Evolutionary conservation across 2,329 filamentous ascomycete species (phyloP), one percentile per base, ranked within the genome.

Genomic region (Penicillium sp.): DNA sequence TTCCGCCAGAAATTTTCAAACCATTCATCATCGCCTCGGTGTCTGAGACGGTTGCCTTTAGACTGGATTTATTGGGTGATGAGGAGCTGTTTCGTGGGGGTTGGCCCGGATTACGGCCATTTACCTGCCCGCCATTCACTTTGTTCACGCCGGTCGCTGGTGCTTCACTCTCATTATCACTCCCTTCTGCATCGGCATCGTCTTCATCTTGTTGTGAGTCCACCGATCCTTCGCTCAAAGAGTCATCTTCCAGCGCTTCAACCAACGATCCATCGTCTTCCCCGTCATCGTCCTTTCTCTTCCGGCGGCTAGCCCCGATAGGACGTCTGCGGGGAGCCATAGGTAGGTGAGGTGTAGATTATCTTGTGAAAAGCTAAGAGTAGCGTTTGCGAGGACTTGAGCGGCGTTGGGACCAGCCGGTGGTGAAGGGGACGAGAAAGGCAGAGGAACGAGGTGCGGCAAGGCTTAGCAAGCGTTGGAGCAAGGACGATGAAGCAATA

Each of bases 21-120:
- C 76, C 77, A 41, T 77, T 77, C 64, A 79, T 65, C 76, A 80
- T 80, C 14, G 71, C 70, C 48, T 78, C 71, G 2, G 77, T 80
- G 54, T 81, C 77, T 27, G 71, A 67, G 18, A 70, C 62, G 2
- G 68, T 60, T 32, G 67, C 44, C 44, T 56, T 50, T 52, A 62
- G 50, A 9, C 48, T 47, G 52, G 50, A 56, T 48, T 60, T 66
- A 40, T 41, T 52, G 33, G 52, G 51, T 17, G 55, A 56, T 32
- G 44, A 37, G 33, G 64, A 61, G 45, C 66, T 69, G 33, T 39
- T 47, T 33, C 59, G 52, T 42, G 59, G 64, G 39, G 50, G 51
- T 42, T 60, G 48, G 18, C 55, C 32, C 38, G 44, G 48, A 48
- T 55, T 45, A 48, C 64, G 44, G 34, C 57, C 54, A 38, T 59